phyloP scores from a whole-genome alignment of 2,329 filamentous ascomycete species.

The Beauveria brongniartii region DNA sequence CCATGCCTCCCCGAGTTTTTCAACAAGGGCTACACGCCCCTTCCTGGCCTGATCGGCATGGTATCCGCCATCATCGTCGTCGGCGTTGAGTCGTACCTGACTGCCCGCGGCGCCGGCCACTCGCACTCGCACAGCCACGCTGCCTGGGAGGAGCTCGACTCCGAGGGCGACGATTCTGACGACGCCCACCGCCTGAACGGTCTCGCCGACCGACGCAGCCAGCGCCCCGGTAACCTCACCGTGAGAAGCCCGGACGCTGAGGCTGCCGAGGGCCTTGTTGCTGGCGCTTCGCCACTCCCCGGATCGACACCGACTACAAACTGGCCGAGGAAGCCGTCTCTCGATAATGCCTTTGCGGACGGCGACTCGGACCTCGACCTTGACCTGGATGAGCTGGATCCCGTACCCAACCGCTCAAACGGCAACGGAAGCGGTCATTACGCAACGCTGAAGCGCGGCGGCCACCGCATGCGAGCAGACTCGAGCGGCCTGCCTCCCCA shows the following conservation, averaged over 20 bases:
- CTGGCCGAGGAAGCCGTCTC: conserved; percentile 19
- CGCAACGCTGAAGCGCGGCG: conserved; percentile 23
- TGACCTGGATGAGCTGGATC: conserved; percentile 53
- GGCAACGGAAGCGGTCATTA: conserved; percentile 21
- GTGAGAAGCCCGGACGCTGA: conserved; percentile 46
- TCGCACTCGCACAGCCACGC: conserved; percentile 47
- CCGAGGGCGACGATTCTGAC: conserved; percentile 26
- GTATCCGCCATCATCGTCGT: conserved; percentile 74
- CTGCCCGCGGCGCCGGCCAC: conserved; percentile 57
- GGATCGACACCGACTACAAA: conserved; percentile 37
- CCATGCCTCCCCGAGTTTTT: conserved; percentile 72
- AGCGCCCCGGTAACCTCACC: conserved; percentile 40
- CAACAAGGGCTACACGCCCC: conserved; percentile 68
- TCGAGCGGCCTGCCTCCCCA: conserved; percentile 20
- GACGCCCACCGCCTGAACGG: conserved; percentile 22
- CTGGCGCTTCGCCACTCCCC: conserved; percentile 50
- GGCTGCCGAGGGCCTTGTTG: conserved; percentile 46
- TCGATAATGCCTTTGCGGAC: conserved; percentile 28
- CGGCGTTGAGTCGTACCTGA: conserved; percentile 81
- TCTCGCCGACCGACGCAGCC: conserved; percentile 31
- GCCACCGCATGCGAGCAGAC: conserved; percentile 13
- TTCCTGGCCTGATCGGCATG: conserved; percentile 79
- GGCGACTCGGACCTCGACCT: conserved; percentile 51
- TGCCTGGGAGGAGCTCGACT: conserved; percentile 39
- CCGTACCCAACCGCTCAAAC: conserved; percentile 20